Evolutionary conservation across 2,329 filamentous ascomycete species (phyloP), one percentile per base, ranked within the genome.

Genomic region (Pseudogymnoascus sp.): DNA sequence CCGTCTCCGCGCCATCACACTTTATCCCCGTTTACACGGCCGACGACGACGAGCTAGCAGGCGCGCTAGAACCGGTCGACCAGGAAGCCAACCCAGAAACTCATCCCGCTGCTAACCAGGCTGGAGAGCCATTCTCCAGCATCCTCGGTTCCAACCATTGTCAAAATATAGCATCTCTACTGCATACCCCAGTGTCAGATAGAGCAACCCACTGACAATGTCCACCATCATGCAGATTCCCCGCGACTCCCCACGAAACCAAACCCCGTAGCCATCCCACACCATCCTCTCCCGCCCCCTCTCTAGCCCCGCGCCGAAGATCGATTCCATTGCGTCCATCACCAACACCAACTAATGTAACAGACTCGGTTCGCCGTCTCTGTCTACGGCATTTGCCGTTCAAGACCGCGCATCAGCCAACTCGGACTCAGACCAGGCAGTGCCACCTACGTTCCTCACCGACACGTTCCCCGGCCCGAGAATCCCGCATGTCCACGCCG

Each of bases 1-100:
- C 9, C 15, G 8, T 53, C 47, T 9, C n/a, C n/a, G 14, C 25
- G 25, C 28, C 7, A 53, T 53, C 47, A 18, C 28, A 53, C 0
- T 33, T 53, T 53, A 53, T 53, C 47, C 47, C 47, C 47, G 28
- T 53, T 53, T 53, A 53, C 47, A 53, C 25, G 47, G 25, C 47
- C 28, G 47, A 53, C 4, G 47, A 4, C n/a, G 25, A 53, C n/a
- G 47, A 50, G n/a, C 25, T 53, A 53, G 25, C 5, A 53, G 25
- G 9, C 18, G 28, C 47, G 25, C 43, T 50, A 53, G 47, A 53
- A 53, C 28, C 9, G 4, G 25, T 33, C 41, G 12, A 33, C 47
- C 9, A 53, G 47, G 47, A 53, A 53, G 28, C 18, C 28, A 33
- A 18, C 25, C 47, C 28, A 53, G 14, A 20, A 53, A 53, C 47